Percentiles rank a stretch among this genome's conserved stretches.
Conservation (phyloP, 176 grass and related monocot genomes). For the Dendrocalamus sinicus region DNA sequence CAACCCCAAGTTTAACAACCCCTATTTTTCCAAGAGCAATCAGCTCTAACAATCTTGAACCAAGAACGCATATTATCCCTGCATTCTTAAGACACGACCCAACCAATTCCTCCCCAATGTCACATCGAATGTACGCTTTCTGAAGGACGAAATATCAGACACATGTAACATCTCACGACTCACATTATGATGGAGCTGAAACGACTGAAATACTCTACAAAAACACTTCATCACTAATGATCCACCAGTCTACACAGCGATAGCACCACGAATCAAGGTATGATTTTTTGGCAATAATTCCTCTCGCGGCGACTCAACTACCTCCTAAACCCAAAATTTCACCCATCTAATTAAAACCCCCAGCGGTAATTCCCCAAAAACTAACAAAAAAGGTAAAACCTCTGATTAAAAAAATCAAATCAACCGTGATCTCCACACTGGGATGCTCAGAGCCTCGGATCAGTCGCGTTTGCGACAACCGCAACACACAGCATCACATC, state of each 20-base stretch:
- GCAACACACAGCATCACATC: neutral
- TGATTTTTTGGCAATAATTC: neutral
- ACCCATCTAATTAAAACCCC: slow-evolving; percentile 1
- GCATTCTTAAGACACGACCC: neutral
- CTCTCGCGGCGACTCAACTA: neutral
- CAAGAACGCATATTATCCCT: slow-evolving; percentile 17
- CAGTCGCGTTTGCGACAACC: neutral
- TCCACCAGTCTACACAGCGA: neutral
- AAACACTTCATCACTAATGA: neutral
- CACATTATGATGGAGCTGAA: neutral
- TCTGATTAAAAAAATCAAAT: neutral
- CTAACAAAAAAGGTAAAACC: neutral
- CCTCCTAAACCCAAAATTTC: neutral
- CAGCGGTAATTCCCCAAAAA: neutral
- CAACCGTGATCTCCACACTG: neutral
- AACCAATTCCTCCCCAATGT: neutral
- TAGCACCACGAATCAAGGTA: neutral
- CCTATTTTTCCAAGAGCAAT: neutral
- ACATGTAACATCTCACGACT: slow-evolving; percentile 6
- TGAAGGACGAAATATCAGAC: neutral
- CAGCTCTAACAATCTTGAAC: neutral
- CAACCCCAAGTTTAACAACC: neutral
- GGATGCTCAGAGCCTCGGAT: neutral
- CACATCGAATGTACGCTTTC: neutral
- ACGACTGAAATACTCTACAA: neutral